Base-by-base conservation (phyloP, 768 basidiomycete species). In the Mycena maculata region DNA sequence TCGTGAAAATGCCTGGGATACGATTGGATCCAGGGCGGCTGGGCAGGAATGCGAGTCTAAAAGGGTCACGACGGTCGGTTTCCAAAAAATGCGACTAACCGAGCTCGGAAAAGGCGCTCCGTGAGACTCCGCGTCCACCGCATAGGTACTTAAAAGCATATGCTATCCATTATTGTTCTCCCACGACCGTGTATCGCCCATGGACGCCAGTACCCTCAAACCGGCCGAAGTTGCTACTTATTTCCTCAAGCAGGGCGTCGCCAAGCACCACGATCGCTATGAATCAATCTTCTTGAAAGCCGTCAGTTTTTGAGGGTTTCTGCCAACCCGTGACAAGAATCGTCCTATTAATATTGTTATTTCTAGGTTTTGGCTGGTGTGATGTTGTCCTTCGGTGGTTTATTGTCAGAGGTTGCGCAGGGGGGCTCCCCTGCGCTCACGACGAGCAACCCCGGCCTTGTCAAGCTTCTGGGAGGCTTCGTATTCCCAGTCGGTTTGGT, bases 401-500 rank as follows among this genome's bases (percentile, higher is more conserved):
- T 92, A 18, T 75, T 92, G 30, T 86, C 86, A 23, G 79, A 36
- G 13, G 33, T 36, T 78, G 83, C 48, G 91, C 89, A 38, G 91
- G 91, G 8, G n/a, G n/a, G n/a, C n/a, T 84, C 91, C 0, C 74
- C 79, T 0, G 83, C 80, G 1, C 72, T 92, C 30, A 84, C 77
- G 23, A 53, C 77, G 36, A 79, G 78, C 62, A 90, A 91, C 65
- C 91, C 91, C 2, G 91, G 91, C 22, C 77, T 92, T 12, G 87
- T 90, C 48, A 92, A 89, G 73, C 68, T 91, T 31, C 76, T 92
- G 3, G 84, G 84, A 20, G 91, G 88, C 18, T 86, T 91, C 50
- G 88, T 92, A 27, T 92, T 92, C 75, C 91, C 91, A 11, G 89
- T 90, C 2, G 91, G 91, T 73, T 86, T 92, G 80, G 88, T 90